Evolutionary conservation across 345 rosid genomes (phyloP), one percentile per base, ranked within the genome.

Genomic region (Clausena lansium): DNA sequence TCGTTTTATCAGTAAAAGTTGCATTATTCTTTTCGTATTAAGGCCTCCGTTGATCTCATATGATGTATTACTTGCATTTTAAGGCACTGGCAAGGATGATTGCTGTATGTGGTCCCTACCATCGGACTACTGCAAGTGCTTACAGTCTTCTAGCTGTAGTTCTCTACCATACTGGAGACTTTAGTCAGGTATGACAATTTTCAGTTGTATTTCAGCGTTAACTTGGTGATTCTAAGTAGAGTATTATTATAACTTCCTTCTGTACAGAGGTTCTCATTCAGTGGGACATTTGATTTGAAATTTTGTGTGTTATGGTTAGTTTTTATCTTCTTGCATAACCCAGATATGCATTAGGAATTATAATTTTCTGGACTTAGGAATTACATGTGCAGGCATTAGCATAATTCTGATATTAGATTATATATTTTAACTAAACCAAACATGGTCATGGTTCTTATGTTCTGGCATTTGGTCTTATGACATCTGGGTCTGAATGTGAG

Each of bases 121-220:
- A n/a, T n/a, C n/a, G n/a, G n/a, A n/a, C n/a, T n/a, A n/a, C n/a
- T n/a, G n/a, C n/a, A n/a, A n/a, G n/a, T n/a, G n/a, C n/a, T n/a
- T n/a, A n/a, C n/a, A n/a, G n/a, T n/a, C n/a, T n/a, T n/a, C n/a
- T n/a, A n/a, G n/a, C n/a, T n/a, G n/a, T n/a, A n/a, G n/a, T n/a
- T n/a, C n/a, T n/a, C n/a, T n/a, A n/a, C n/a, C n/a, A n/a, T n/a
- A n/a, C n/a, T n/a, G n/a, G n/a, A n/a, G n/a, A n/a, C n/a, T n/a
- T n/a, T n/a, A n/a, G n/a, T n/a, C n/a, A n/a, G n/a, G n/a, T n/a
- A n/a, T n/a, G n/a, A n/a, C n/a, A n/a, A n/a, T 30, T 2, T 30
- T 58, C 61, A 60, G 30, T 59, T 32, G 36, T 75, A 36, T 73
- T 65, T 69, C 35, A 25, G 62, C 28, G 77, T 71, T 27, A 24